Percentiles rank a stretch among this genome's conserved stretches.
phyloP scores from a whole-genome alignment of 1,284 basidiomycete genomes.

The Pholiota adiposa region DNA sequence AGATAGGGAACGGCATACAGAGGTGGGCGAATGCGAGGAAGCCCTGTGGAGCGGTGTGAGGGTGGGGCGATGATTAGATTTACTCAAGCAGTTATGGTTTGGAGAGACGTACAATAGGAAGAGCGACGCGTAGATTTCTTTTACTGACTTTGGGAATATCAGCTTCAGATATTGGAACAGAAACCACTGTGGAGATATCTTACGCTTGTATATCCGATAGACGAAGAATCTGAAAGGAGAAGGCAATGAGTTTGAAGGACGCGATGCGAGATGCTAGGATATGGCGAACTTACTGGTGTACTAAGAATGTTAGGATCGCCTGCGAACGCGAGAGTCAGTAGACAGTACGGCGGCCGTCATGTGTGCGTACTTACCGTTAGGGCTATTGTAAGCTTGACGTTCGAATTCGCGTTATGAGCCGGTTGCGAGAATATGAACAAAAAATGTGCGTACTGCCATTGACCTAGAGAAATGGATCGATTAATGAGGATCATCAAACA shows the following conservation, averaged over 20 bases:
- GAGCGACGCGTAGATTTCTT: conserved; percentile 39
- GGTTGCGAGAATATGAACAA: background rate
- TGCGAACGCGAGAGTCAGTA: background rate
- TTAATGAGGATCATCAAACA: background rate
- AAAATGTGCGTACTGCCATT: conserved; percentile 42
- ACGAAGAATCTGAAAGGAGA: conserved; percentile 36
- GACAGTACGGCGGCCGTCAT: no score
- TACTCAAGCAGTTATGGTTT: background rate
- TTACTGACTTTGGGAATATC: conserved; percentile 45
- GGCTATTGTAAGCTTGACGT: conserved; percentile 49
- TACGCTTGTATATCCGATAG: conserved; percentile 43
- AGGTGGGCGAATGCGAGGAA: conserved; percentile 12
- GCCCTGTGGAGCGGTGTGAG: background rate
- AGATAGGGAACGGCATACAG: conserved; percentile 1
- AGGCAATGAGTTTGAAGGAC: background rate
- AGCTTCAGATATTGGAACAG: background rate
- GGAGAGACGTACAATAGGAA: conserved; percentile 38
- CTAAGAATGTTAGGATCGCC: conserved; percentile 42
- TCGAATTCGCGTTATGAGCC: background rate
- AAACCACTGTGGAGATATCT: conserved; percentile 14
- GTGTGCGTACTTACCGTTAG: conserved; percentile 33
- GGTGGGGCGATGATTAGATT: no score
- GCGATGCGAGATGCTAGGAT: background rate
- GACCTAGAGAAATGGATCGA: conserved; percentile 35
- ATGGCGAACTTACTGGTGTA: conserved; percentile 40